These are phyloP conservation scores for Xylariaceae sp. DNA, from an alignment of 2,329 filamentous ascomycete species.

Conservation along the genomic window DNA sequence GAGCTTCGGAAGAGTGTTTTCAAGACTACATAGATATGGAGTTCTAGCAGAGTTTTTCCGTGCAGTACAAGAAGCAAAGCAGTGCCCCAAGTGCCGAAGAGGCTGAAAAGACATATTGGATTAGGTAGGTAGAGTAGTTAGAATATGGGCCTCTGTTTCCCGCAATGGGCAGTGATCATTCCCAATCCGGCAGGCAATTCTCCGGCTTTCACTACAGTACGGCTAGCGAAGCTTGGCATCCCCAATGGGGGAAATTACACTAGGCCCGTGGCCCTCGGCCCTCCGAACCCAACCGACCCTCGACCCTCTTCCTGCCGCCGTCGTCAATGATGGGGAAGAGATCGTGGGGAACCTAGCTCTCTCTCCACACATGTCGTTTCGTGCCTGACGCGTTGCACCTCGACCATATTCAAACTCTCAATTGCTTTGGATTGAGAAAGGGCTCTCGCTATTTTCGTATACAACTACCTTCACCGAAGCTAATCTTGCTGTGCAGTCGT, in stretches of 20 bases:
- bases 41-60: too few relatives aligned
- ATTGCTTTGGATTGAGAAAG: too few relatives aligned
- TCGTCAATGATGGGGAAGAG: conserved; percentile 16
- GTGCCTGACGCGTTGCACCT: too few relatives aligned
- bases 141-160: too few relatives aligned
- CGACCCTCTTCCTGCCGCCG: conserved; percentile 1
- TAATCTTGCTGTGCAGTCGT: too few relatives aligned
- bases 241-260: conserved; percentile 8
- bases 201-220: background rate
- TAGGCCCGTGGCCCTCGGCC: background rate
- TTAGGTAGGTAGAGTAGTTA: too few relatives aligned
- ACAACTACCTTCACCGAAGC: background rate
- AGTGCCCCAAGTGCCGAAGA: too few relatives aligned
- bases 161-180: background rate
- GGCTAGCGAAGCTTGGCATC: conserved; percentile 6
- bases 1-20: too few relatives aligned
- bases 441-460: background rate
- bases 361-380: background rate
- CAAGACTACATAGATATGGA: too few relatives aligned
- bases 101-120: too few relatives aligned
- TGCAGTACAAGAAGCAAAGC: too few relatives aligned
- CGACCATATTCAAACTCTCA: too few relatives aligned
- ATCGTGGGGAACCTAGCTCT: conserved; percentile 16
- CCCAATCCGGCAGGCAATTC: conserved; percentile 10
- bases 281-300: background rate